A percentile compares a stretch with the other conserved stretches of the same genome.
Conservation (phyloP, 768 basidiomycete species). For the Hortiboletus campestris region DNA sequence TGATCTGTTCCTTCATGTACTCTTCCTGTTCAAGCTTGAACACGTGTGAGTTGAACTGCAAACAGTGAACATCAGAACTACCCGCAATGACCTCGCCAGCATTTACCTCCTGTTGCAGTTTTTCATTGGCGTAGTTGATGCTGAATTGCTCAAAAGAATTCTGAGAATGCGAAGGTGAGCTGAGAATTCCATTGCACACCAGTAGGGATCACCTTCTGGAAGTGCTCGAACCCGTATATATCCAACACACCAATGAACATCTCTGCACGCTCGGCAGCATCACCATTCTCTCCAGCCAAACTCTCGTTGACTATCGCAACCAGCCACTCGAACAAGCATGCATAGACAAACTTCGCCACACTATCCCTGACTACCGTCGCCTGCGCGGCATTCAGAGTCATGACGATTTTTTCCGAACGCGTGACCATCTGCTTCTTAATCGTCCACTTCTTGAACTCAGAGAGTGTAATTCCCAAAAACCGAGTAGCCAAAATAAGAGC, state of each 20-base stretch:
- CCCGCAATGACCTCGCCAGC: background rate
- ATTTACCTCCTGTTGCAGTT: slow-evolving; percentile 91
- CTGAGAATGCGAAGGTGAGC: slow-evolving; percentile 35
- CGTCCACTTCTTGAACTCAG: slow-evolving; percentile 99
- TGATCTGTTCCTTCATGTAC: slow-evolving; percentile 96
- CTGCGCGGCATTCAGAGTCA: slow-evolving; percentile 78
- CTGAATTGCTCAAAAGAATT: slow-evolving; percentile 98
- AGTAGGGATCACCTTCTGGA: slow-evolving; percentile 71
- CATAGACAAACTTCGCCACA: slow-evolving; percentile 98
- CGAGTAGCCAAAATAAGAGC: slow-evolving; percentile 79
- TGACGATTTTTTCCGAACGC: slow-evolving; percentile 93
- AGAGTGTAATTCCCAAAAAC: slow-evolving; percentile 84
- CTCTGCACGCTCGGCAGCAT: slow-evolving; percentile 85
- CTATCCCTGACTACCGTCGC: slow-evolving; percentile 94
- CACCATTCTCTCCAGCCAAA: slow-evolving; percentile 91
- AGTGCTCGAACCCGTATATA: slow-evolving; percentile 97
- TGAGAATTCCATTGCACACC: background rate
- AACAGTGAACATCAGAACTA: slow-evolving; percentile 12
- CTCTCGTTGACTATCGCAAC: slow-evolving; percentile 97
- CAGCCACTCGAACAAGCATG: slow-evolving; percentile 98
- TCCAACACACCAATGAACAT: slow-evolving; percentile 99
- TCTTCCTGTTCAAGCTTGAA: slow-evolving; percentile 99
- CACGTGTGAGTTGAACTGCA: slow-evolving; percentile 96
- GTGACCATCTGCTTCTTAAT: slow-evolving; percentile 97
- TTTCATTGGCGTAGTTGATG: slow-evolving; percentile 99